phyloP scores from a whole-genome alignment of 1,284 basidiomycete species.

The Microbotryum scabiosae region DNA sequence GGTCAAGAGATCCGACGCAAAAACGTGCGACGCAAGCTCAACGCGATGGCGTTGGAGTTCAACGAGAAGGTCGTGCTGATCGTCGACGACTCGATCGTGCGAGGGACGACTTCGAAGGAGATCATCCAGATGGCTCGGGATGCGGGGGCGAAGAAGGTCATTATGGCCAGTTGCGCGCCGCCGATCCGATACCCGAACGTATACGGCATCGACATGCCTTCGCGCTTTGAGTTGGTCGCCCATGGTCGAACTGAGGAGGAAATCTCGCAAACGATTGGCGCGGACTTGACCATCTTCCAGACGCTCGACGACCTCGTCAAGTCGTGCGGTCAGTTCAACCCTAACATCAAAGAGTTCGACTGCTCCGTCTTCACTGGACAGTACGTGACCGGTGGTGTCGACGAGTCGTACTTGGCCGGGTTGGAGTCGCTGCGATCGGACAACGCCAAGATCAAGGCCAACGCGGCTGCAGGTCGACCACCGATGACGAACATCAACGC shows the following conservation, averaged over 20 bases:
- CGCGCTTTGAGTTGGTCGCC: constrained; percentile 85
- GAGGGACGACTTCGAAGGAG: constrained; percentile 97
- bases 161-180: constrained; percentile 94
- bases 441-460: constrained; percentile 54
- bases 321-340: constrained; percentile 83
- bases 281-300: constrained; percentile 96
- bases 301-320: constrained; percentile 80
- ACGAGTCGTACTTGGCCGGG: constrained; percentile 68
- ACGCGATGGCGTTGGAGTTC: constrained; percentile 99
- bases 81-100: constrained; percentile 97
- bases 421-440: constrained; percentile 76
- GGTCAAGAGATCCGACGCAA: constrained; percentile 89
- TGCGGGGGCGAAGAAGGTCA: constrained; percentile 94
- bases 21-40: constrained; percentile 92
- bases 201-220: constrained; percentile 99
- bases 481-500: constrained; percentile 13
- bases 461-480: background rate
- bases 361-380: constrained; percentile 97
- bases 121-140: constrained; percentile 99
- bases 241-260: constrained; percentile 66
- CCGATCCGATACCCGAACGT: constrained; percentile 94
- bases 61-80: constrained; percentile 83
- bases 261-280: constrained; percentile 79
- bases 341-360: constrained; percentile 70
- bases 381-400: constrained; percentile 94